Base-by-base conservation (phyloP, 805 yeast species). In the Kuraishia hungarica region DNA sequence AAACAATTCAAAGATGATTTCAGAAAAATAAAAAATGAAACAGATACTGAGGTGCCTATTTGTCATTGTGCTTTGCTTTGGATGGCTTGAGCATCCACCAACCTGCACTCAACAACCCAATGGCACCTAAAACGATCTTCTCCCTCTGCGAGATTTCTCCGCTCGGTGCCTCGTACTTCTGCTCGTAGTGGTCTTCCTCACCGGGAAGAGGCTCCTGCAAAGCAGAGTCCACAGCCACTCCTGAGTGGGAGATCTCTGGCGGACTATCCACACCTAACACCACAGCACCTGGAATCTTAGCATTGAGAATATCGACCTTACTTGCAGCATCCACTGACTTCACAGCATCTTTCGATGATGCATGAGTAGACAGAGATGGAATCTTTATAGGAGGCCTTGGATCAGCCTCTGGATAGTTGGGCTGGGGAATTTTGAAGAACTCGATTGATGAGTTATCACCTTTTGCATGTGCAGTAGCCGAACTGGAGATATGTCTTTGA, bases 361-460 rank as follows among this genome's bases (percentile, higher is more conserved):
- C 69, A 48, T 63, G 58, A 1, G 69, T 59, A 1, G 68, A 61
- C 6, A 67, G 59, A 1, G 67, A 62, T 1, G 69, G 70, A 20
- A 67, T 60, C 51, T 58, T 61, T 51, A 62, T 53, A 35, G 68
- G 63, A 6, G 65, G 62, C 21, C 52, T 51, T 28, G 62, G 61
- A 48, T 58, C 62, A 23, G 67, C 66, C 21, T 51, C 60, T 2
- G 62, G 64, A 23, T 59, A 59, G 19, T 61, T 51, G 21, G 63
- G 63, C 54, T 64, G 64, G 17, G 84, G 84, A 48, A 80, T 69
- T 60, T 72, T 78, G 68, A 70, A 81, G 50, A 76, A 78, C 64
- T 83, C 88, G 58, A 83, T 82, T 47, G 81, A 77, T 8, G 86
- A 81, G 3, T 68, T 54, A 60, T 82, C 87, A 53, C 83, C 83